Evolutionary conservation across 179 eudicot species (phyloP).

Genomic region (Vitellaria paradoxa): DNA sequence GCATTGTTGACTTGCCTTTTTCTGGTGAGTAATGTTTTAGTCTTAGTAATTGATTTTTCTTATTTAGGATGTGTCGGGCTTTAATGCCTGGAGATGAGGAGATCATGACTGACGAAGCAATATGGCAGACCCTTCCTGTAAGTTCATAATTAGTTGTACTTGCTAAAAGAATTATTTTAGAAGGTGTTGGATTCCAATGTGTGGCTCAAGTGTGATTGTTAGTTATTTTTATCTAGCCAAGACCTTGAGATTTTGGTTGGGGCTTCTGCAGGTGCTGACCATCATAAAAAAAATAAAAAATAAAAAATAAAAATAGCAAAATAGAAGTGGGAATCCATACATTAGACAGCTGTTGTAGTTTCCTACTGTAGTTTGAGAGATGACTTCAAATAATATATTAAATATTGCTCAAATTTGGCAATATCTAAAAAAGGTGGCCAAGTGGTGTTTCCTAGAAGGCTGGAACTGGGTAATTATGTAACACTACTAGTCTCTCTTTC

Average conservation of each 20-base stretch:
- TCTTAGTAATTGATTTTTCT: background rate
- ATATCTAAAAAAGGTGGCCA: background rate
- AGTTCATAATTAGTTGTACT: conserved; percentile 21
- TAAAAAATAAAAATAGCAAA: too few species aligned
- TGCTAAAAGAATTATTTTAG: background rate
- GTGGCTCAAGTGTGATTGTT: background rate
- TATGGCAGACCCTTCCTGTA: conserved; percentile 94
- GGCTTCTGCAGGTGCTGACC: background rate
- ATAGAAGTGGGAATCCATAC: background rate
- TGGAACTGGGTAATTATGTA: too few species aligned
- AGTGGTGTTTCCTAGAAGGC: background rate
- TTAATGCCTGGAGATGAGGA: conserved; percentile 86
- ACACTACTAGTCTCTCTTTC: too few species aligned
- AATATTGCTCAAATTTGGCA: conserved; percentile 1
- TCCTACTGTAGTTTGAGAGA: background rate
- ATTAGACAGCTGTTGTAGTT: background rate
- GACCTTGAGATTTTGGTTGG: background rate
- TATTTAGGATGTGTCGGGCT: conserved; percentile 78
- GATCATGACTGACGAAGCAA: conserved; percentile 68
- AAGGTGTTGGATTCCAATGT: background rate
- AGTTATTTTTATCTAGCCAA: background rate
- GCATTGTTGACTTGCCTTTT: background rate
- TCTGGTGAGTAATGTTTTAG: background rate
- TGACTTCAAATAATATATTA: background rate
- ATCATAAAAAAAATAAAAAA: too few species aligned